A percentile compares a stretch with the other conserved stretches of the same genome.
phyloP scores from a whole-genome alignment of 2,329 filamentous ascomycete species.

The Colletotrichum sp. region DNA sequence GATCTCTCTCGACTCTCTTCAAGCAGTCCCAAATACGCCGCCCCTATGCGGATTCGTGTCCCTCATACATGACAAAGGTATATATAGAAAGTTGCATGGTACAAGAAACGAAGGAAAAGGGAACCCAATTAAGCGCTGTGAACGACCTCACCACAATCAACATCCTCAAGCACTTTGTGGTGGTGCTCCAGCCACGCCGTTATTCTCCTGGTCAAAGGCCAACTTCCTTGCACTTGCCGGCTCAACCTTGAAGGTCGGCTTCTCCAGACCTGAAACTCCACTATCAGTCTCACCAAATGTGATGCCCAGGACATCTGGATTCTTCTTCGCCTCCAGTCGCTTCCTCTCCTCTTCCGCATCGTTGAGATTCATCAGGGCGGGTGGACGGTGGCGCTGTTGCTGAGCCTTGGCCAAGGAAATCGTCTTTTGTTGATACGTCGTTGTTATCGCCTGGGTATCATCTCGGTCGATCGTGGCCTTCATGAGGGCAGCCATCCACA shows the following conservation, averaged over 20 bases:
- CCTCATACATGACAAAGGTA: conserved; percentile 24
- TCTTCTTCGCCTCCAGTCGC: conserved; percentile 29
- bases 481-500: conserved; percentile 99
- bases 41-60: conserved; percentile 21
- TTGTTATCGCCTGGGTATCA: conserved; percentile 77
- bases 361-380: conserved; percentile 76
- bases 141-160: neutral
- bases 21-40: conserved; percentile 22
- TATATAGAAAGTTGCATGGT: conserved; percentile 20
- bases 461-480: conserved; percentile 98
- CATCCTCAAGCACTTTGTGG: conserved; percentile 34
- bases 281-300: conserved; percentile 47
- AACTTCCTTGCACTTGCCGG: conserved; percentile 29
- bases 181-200: conserved; percentile 25
- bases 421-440: conserved; percentile 96
- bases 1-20: neutral
- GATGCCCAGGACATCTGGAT: conserved; percentile 46
- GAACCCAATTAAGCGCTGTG: neutral
- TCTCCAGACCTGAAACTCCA: conserved; percentile 48
- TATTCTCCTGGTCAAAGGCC: conserved; percentile 30
- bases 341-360: conserved; percentile 27
- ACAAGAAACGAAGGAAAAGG: conserved; percentile 19
- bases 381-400: conserved; percentile 86
- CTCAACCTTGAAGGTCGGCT: conserved; percentile 34
- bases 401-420: conserved; percentile 90